Evolutionary conservation across 148 eudicot genomes (phyloP), one percentile per base, ranked within the genome.

Genomic region (Heliosperma pusillum): DNA sequence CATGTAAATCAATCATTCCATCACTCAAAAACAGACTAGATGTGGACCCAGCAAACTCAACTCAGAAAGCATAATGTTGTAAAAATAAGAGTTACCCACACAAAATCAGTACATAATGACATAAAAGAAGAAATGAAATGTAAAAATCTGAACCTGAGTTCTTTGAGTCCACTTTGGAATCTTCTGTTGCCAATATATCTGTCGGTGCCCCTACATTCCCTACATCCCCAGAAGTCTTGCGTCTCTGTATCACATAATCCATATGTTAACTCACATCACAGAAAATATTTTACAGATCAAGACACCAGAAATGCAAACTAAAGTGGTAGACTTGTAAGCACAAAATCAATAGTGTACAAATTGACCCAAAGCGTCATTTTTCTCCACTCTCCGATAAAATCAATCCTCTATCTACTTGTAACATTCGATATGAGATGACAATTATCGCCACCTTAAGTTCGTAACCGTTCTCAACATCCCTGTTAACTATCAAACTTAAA

Each of bases 161-260:
- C 29, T 82, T 82, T 63, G 85, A 42, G 74, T 56, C 69, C 64
- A 75, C 87, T 45, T 30, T 52, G 33, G 26, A 40, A 71, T 65
- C 76, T 73, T 71, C 66, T 60, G 73, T 82, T 2, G 88, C 81
- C 72, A 89, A 76, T 47, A 61, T 29, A 78, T 89, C 89, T 2
- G 96, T 87, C 0, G 93, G 87, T 20, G 79, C 82, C 22, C 20
- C 36, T 26, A n/a, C 66, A 61, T 80, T 81, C 22, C 20, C 36
- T 26, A n/a, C 66, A 61, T 80, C 88, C 29, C 83, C 80, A 20
- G 78, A 73, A 17, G 77, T 58, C 85, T 88, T 92, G 74, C 55
- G 75, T 76, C 73, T 88, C 91, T 90, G 87, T 78, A 77, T 33
- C 69, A 71, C 9, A 75, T 44, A 24, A 66, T 30, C 5, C 5